Conservation (phyloP, 73 alveolate genomes). For the Tetrahymena elliotti region DNA sequence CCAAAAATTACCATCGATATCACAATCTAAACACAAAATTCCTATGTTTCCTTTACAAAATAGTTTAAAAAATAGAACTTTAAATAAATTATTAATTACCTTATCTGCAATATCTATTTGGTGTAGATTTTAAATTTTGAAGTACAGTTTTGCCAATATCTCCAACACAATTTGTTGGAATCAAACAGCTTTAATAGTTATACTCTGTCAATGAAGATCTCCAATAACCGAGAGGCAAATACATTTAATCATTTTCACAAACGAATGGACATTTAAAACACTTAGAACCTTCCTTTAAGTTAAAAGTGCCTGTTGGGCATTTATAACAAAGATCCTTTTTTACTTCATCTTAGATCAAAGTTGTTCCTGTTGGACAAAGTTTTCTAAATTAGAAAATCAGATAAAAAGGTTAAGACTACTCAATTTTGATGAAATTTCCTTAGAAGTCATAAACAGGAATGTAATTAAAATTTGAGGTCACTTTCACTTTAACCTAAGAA, state of each 20-base stretch:
- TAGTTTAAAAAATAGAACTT: no score
- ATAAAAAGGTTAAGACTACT: not conserved
- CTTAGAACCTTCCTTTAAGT: not conserved
- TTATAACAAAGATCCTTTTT: not conserved
- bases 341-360: not conserved
- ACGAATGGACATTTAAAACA: not conserved
- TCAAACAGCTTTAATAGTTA: not conserved
- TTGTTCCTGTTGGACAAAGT: not conserved
- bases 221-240: not conserved
- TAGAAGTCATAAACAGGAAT: not conserved
- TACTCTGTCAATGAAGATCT: not conserved
- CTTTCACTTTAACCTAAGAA: no score
- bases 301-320: not conserved
- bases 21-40: not conserved
- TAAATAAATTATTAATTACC: no score
- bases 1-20: not conserved
- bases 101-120: not conserved
- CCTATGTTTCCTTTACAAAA: not conserved
- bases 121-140: not conserved
- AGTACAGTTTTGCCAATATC: not conserved
- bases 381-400: not conserved
- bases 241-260: not conserved
- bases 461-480: not conserved
- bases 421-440: not conserved
- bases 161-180: not conserved